Base-by-base conservation (phyloP, 352 stramenopile species). In the Globisporangium nodosum region DNA sequence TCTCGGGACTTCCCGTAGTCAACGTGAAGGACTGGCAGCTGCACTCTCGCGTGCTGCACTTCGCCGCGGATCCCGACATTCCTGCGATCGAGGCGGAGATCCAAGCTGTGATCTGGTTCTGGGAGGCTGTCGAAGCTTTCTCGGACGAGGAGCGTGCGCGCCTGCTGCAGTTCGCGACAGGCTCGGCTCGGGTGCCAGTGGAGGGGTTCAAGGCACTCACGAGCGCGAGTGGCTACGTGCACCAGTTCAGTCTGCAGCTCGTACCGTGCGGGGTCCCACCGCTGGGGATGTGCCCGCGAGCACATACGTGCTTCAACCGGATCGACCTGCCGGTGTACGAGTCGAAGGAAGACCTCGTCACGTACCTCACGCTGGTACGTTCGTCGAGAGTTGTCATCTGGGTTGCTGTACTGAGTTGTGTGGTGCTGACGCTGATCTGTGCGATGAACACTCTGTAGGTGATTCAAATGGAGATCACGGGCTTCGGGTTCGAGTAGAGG, bases 81-180 rank as follows among this genome's bases (percentile, higher is more conserved):
- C 40, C 69, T 35, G 64, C 58, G 43, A 69, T 94, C 0, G 69
- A 85, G 49, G 55, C 59, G 2, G 74, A 92, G 27, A 65, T 93
- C 45, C 61, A 71, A 18, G 85, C 96, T 35, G 54, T 97, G 1
- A 56, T 78, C 33, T 98, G 92, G 92, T 97, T 97, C 59, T 98
- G 92, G 92, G 74, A 94, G 45, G 73, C 92, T 16, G 71, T 98
- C 13, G 73, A 75, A 33, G 61, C 58, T 8, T 86, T 99, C 33
- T 90, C 82, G 0, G 74, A 93, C 39, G 95, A 97, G 59, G 88
- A 99, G 56, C 96, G 96, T 35, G 96, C 96, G 42, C 78, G 94
- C 15, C 88, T 99, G 64, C 73, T 99, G 21, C 96, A 99, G 66
- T 99, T 99, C 74, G 90, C 97, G 6, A 99, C 96, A 0, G 97